Evolutionary conservation across 1,139 yeast genomes (phyloP), one percentile per base, ranked within the genome.

Genomic region (Saccharomyces uvarum): DNA sequence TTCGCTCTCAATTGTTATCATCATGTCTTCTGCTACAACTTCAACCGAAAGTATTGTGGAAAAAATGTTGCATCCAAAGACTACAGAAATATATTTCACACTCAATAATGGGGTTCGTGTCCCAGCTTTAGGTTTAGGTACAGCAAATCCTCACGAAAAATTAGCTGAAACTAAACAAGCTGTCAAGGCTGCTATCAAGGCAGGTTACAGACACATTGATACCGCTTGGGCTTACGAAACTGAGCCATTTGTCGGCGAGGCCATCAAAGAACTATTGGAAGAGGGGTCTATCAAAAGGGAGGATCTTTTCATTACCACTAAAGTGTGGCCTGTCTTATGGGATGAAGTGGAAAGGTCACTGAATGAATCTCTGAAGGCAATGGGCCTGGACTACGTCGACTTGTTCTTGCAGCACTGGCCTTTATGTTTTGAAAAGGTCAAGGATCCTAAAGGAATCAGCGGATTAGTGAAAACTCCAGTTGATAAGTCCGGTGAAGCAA

Each of bases 321-420:
- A 82, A 63, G 83, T 82, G 4, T 82, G 86, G 86, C 78, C 78
- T 48, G 63, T 72, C 13, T 67, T 73, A 51, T 79, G 78, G 67
- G 62, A 71, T 52, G 62, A 68, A 19, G 75, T 72, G 3, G 70
- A 63, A 27, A 61, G 59, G 16, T 75, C 78, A 0, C 59, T 77
- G 32, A 68, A 74, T 29, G 65, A 63, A 32, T 75, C 78, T 0
- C 64, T 77, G 61, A 59, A 67, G 49, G 70, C 66, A 72, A 66
- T 81, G 56, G 80, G 81, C 1, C 51, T 81, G 49, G 86, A 81
- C 27, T 82, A 83, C 59, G 83, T 81, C 41, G 86, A 83, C 63
- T 69, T 82, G 55, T 70, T 77, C 5, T 73, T 83, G 57, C 85
- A 81, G 57, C 87, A 83, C 64, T 83, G 86, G 86, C 88, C 87